Percentiles rank a stretch among this genome's conserved stretches.
Evolutionary conservation across 1,284 basidiomycete genomes (phyloP).

Genomic region (Sparassis latifolia): DNA sequence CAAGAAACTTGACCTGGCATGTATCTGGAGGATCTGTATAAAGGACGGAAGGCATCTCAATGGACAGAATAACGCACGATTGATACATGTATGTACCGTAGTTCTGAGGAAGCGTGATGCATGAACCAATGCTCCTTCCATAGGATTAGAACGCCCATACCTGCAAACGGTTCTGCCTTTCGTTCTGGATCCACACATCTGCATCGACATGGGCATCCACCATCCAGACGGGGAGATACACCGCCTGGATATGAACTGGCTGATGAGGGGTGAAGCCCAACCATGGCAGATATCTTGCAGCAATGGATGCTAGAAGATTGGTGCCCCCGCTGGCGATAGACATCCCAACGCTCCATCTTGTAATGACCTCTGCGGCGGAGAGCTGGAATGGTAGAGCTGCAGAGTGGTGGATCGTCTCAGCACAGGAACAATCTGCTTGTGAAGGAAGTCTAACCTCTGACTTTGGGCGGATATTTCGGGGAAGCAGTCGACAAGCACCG

Average conservation of each 20-base stretch:
- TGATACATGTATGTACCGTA: conserved; percentile 3
- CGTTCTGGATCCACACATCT: conserved; percentile 15
- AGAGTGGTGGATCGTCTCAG: not conserved
- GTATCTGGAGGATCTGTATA: conserved; percentile 8
- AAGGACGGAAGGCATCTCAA: not conserved
- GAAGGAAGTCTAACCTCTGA: conserved; percentile 31
- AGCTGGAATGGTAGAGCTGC: conserved; percentile 34
- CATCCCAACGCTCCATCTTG: conserved; percentile 17
- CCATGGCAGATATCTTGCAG: conserved; percentile 23
- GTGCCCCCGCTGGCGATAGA: conserved; percentile 18
- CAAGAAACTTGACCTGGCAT: conserved; percentile 19
- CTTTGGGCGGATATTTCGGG: conserved; percentile 31
- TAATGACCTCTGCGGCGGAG: conserved; percentile 26
- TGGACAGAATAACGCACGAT: conserved; percentile 8
- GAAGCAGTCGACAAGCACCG: too few species aligned
- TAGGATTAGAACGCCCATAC: not conserved
- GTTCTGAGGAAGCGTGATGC: not conserved
- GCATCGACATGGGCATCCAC: conserved; percentile 46
- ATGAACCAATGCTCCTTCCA: not conserved
- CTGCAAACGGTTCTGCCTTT: not conserved
- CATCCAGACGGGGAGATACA: conserved; percentile 60
- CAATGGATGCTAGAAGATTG: conserved; percentile 8
- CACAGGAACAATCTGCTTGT: not conserved
- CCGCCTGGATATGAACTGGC: conserved; percentile 31
- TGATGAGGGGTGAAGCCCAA: conserved; percentile 18